These are phyloP conservation scores for Kwoniella mangroviensis DNA, from an alignment of 768 basidiomycete genomes.

Conservation along the genomic window DNA sequence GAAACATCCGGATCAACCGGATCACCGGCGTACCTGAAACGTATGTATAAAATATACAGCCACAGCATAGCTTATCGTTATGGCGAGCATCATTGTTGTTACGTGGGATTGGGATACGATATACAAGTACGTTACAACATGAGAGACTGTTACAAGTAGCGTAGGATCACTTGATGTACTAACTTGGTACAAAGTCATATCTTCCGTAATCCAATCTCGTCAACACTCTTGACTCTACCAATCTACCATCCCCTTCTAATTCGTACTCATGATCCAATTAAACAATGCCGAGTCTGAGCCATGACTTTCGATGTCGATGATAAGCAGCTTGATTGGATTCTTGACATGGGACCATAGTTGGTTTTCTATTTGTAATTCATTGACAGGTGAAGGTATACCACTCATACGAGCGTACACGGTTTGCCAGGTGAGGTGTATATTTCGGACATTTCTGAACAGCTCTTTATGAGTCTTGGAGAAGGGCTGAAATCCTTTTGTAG, in stretches of 20 bases:
- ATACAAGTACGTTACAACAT: too few relatives aligned
- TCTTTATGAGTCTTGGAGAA: background rate
- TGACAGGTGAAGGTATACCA: background rate
- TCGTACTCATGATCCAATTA: too few relatives aligned
- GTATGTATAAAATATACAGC: too few relatives aligned
- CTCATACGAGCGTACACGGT: too few relatives aligned
- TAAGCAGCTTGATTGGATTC: background rate
- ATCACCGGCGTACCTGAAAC: background rate
- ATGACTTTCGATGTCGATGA: background rate
- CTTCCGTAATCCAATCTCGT: background rate
- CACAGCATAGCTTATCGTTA: too few relatives aligned
- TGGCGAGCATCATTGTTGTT: background rate
- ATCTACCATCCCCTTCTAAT: background rate
- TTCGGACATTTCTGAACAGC: background rate
- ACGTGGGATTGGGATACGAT: background rate
- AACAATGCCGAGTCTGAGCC: background rate
- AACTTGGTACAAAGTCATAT: background rate
- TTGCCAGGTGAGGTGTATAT: background rate
- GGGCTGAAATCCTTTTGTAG: background rate
- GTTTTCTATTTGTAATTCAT: background rate
- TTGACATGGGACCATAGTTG: background rate
- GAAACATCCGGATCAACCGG: background rate
- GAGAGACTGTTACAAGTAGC: too few relatives aligned
- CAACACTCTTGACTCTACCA: background rate
- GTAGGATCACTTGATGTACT: too few relatives aligned